Conservation (phyloP, 306 rosid genomes). For the Myrica gale region DNA sequence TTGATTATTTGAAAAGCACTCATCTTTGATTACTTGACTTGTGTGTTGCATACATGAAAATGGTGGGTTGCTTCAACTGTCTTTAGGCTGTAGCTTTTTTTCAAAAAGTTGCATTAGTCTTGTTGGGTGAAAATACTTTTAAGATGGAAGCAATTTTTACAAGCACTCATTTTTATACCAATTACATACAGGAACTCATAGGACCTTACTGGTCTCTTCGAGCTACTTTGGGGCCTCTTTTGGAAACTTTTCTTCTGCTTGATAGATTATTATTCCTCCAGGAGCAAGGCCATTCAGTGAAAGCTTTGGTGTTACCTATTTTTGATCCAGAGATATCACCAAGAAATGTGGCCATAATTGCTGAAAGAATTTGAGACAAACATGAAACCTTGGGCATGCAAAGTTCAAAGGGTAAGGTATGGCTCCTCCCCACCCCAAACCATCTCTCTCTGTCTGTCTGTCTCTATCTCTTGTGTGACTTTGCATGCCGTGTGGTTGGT, state of each 20-base stretch:
- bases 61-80: not conserved
- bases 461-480: too few relatives aligned
- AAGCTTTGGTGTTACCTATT: constrained; percentile 62
- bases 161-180: constrained; percentile 23
- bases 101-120: not conserved
- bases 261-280: constrained; percentile 87
- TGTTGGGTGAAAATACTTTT: not conserved
- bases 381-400: constrained; percentile 26
- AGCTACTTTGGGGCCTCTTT: constrained; percentile 84
- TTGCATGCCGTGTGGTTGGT: too few relatives aligned
- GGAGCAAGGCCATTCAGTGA: constrained; percentile 66
- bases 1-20: not conserved
- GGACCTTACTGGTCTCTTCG: constrained; percentile 97
- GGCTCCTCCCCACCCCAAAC: not conserved
- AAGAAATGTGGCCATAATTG: constrained; percentile 84
- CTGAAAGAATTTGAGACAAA: constrained; percentile 47
- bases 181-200: constrained; percentile 59
- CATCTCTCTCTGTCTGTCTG: too few relatives aligned
- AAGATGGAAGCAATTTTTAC: not conserved
- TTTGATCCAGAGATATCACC: constrained; percentile 82
- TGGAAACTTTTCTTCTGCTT: constrained; percentile 84
- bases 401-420: not conserved
- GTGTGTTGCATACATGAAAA: not conserved
- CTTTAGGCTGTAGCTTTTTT: not conserved
- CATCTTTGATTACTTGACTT: not conserved